Percentiles rank a stretch among this genome's conserved stretches.
phyloP scores from a whole-genome alignment of 805 yeast species.

The Saccharomycopsis sp. region DNA sequence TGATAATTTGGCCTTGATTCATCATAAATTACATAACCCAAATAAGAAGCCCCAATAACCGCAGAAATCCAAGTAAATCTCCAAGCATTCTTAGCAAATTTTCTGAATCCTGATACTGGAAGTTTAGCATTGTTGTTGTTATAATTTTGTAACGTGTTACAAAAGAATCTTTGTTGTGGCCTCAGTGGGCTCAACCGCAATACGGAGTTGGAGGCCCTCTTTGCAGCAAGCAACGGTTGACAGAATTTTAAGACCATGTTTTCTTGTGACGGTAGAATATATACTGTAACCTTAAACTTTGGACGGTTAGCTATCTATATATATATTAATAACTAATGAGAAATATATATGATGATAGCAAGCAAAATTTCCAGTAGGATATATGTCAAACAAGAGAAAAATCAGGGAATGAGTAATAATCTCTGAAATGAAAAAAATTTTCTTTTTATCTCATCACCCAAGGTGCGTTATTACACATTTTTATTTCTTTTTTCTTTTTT shows the following conservation, averaged over 20 bases:
- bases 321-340: conserved; percentile 10
- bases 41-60: conserved; percentile 46
- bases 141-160: not conserved
- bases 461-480: not conserved
- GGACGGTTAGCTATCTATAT: too few species aligned
- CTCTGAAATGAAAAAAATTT: too few species aligned
- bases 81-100: conserved; percentile 36
- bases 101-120: conserved; percentile 3
- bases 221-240: not conserved
- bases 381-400: too few species aligned
- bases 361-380: too few species aligned
- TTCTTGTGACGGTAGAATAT: too few species aligned
- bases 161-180: too few species aligned
- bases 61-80: conserved; percentile 44
- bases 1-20: conserved; percentile 60
- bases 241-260: too few species aligned
- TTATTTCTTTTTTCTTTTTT: not conserved
- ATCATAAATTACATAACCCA: conserved; percentile 54
- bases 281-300: too few species aligned
- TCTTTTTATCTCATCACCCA: not conserved
- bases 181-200: not conserved
- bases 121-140: not conserved
- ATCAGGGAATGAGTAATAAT: too few species aligned
- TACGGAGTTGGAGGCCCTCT: not conserved
- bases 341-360: too few species aligned